These are phyloP conservation scores for Nannizziopsis arthrosporioides DNA, from an alignment of 2,329 filamentous ascomycete species.

Conservation along the genomic window DNA sequence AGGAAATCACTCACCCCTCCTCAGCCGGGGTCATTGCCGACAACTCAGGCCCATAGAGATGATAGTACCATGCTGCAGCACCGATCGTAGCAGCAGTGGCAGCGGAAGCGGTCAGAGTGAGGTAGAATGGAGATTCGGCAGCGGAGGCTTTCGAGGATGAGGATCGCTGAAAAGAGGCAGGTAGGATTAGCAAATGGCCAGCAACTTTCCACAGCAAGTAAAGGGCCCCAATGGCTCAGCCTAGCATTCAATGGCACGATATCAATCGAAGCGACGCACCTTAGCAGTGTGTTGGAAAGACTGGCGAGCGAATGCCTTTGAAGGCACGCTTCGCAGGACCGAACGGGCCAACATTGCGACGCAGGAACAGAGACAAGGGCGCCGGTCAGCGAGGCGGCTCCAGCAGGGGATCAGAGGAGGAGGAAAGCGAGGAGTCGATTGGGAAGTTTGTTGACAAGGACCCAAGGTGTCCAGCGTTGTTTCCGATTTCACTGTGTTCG, in stretches of 20 bases:
- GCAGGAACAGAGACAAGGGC: conserved; percentile 22
- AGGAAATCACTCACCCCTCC: conserved; percentile 74
- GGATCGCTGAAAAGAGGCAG: conserved; percentile 19
- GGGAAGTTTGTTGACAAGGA: conserved; percentile 15
- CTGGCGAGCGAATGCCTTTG: conserved; percentile 66
- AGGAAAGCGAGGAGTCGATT: conserved; percentile 1
- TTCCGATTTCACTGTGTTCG: too few relatives aligned
- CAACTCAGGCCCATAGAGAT: conserved; percentile 80
- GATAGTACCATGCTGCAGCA: conserved; percentile 93
- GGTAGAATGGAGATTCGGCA: conserved; percentile 57
- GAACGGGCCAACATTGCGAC: conserved; percentile 82
- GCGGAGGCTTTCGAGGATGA: conserved; percentile 49
- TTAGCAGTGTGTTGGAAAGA: conserved; percentile 59
- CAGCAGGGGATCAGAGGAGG: conserved; percentile 7
- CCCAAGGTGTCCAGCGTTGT: neutral
- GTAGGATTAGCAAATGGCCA: too few relatives aligned
- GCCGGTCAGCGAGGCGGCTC: conserved; percentile 19
- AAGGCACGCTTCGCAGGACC: conserved; percentile 77
- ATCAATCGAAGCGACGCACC: conserved; percentile 48
- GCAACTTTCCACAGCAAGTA: too few relatives aligned
- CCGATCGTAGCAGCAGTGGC: conserved; percentile 79
- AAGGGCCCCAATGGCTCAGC: neutral
- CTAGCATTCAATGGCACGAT: conserved; percentile 1
- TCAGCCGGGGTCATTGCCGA: conserved; percentile 86
- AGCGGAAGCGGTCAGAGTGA: conserved; percentile 76